Percentiles rank a stretch among this genome's conserved stretches.
Evolutionary conservation across 257 asterid genomes (phyloP).

Genomic region (Solanum pimpinellifolium): DNA sequence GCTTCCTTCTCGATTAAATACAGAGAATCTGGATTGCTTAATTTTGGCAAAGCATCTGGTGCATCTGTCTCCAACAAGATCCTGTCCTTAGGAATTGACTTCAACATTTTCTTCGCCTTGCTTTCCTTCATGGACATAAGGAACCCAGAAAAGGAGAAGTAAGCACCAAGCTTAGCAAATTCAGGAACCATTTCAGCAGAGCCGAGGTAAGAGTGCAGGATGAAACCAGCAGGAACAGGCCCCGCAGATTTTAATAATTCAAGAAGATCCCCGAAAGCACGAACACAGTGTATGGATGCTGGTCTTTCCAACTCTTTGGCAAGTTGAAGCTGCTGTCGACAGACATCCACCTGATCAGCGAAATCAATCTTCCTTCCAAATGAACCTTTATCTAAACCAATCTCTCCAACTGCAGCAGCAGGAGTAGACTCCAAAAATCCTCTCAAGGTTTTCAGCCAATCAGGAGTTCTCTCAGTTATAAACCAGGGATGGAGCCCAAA

Average conservation of each 20-base stretch:
- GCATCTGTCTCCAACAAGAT: constrained; percentile 95
- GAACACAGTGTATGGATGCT: constrained; percentile 88
- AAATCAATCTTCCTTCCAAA: constrained; percentile 58
- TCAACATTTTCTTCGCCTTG: constrained; percentile 84
- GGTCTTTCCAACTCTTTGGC: constrained; percentile 76
- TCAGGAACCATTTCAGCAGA: constrained; percentile 96
- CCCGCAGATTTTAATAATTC: constrained; percentile 63
- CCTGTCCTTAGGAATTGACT: constrained; percentile 63
- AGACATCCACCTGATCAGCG: constrained; percentile 58
- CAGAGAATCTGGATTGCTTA: constrained; percentile 16
- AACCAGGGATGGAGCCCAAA: constrained; percentile 92
- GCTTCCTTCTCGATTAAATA: constrained; percentile 18
- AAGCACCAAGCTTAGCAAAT: constrained; percentile 66
- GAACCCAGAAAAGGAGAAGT: constrained; percentile 91
- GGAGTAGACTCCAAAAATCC: constrained; percentile 50
- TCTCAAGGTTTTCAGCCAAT: constrained; percentile 59
- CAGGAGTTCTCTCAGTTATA: constrained; percentile 52
- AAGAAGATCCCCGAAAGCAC: constrained; percentile 82
- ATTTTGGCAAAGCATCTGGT: constrained; percentile 70
- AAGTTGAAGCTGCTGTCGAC: constrained; percentile 67
- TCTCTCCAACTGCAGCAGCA: constrained; percentile 90
- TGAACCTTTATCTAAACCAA: constrained; percentile 91
- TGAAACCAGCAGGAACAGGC: constrained; percentile 75
- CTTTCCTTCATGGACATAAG: constrained; percentile 80
- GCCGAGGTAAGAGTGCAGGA: constrained; percentile 85